Base-by-base conservation (phyloP, 139 green algal species). In the Gonium pectorale region DNA sequence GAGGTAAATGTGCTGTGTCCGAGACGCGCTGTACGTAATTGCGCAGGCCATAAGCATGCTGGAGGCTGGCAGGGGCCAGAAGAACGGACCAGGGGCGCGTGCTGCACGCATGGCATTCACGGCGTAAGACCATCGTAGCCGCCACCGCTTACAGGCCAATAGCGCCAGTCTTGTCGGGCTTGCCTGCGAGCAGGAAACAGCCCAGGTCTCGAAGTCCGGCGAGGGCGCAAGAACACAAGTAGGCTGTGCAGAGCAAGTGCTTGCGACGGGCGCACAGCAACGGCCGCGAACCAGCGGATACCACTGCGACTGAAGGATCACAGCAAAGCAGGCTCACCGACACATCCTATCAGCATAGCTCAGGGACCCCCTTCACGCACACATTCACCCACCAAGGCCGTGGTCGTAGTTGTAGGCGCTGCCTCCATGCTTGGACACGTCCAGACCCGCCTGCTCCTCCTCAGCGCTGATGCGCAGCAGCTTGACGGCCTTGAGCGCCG, bases 401-500 rank as follows among this genome's bases (percentile, higher is more conserved):
- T 86, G 67, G 27, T 86, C 52, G 52, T 63, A 86, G 79, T 91
- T 89, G 79, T 91, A 91, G 29, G 72, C 88, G 0, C 43, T 81
- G 72, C 83, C 78, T 37, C 93, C 93, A 86, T 96, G 93, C 87
- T 96, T 94, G 67, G 84, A 92, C 15, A 91, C 86, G 66, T 96
- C 93, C 68, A 96, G 81, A 29, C 94, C 93, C 8, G 84, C 85
- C 63, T 91, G 81, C 88, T 97, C 94, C 60, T 95, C 93, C 86
- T 94, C 91, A 9, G 85, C 72, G 15, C 68, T 87, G 64, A 96
- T 93, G 46, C 94, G 86, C 66, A 97, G 80, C 41, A 90, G 63
- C 51, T 86, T 86, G 6, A 93, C 37, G 38, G 86, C 77, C 79
- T 95, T 95, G 66, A 98, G 86, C 8, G 86, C 40, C 68, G 90